These are phyloP conservation scores for Asterochloris erici DNA, from an alignment of 139 green algal species.

Conservation along the genomic window DNA sequence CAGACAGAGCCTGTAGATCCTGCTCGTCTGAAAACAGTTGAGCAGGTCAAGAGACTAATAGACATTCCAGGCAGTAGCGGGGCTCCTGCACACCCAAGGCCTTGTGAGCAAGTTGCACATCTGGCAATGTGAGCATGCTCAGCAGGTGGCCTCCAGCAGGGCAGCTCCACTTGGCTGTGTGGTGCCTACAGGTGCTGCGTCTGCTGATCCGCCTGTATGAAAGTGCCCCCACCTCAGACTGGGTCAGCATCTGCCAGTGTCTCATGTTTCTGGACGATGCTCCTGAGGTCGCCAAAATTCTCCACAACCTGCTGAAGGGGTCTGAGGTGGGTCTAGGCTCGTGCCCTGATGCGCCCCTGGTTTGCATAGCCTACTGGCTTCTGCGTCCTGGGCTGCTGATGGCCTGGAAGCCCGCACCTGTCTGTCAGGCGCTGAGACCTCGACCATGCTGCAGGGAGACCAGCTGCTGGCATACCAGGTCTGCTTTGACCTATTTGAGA, in stretches of 20 bases:
- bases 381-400: not conserved
- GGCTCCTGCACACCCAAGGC: not conserved
- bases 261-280: constrained; percentile 90
- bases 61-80: not conserved
- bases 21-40: not conserved
- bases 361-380: no score
- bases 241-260: constrained; percentile 85
- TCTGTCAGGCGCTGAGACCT: no score
- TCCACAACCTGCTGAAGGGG: constrained; percentile 72
- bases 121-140: not conserved
- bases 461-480: constrained; percentile 92
- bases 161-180: not conserved
- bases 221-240: constrained; percentile 59
- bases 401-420: not conserved
- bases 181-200: constrained; percentile 64
- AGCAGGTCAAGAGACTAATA: no score
- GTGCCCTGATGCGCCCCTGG: no score
- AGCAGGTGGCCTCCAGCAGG: not conserved
- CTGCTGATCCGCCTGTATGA: constrained; percentile 81
- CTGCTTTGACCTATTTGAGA: constrained; percentile 96
- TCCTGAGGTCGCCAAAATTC: constrained; percentile 74
- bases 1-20: not conserved
- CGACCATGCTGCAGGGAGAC: constrained; percentile 44
- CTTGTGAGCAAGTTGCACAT: not conserved
- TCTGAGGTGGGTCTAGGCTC: constrained; percentile 35